Percentiles rank a stretch among this genome's conserved stretches.
Evolutionary conservation across 257 asterid species (phyloP).

Genomic region (Perilla frutescens): DNA sequence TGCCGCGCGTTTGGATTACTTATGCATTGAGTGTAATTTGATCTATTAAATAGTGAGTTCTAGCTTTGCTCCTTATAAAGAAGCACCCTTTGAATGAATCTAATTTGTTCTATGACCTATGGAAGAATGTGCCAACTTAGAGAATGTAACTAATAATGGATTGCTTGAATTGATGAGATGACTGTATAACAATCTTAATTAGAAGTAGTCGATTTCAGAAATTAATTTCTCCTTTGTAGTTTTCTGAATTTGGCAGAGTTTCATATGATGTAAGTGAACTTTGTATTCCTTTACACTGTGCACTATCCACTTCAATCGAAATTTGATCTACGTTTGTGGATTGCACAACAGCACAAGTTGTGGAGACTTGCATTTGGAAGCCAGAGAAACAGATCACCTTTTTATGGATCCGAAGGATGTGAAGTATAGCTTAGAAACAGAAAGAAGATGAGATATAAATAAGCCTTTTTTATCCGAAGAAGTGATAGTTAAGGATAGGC

Average conservation of each 20-base stretch:
- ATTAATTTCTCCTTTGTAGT: not conserved
- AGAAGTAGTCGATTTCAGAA: not conserved
- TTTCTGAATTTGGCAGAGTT: slow-evolving; percentile 26
- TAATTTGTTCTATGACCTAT: not conserved
- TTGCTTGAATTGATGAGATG: not conserved
- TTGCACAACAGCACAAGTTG: not conserved
- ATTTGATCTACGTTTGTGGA: not conserved
- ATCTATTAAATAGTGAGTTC: not conserved
- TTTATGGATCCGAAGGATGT: not conserved
- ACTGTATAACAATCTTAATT: not conserved
- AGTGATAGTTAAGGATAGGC: not conserved
- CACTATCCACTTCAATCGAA: not conserved
- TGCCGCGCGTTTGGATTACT: not conserved
- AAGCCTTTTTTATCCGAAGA: not conserved
- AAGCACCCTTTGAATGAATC: not conserved
- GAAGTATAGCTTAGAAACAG: slow-evolving; percentile 5
- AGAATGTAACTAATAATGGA: not conserved
- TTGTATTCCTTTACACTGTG: not conserved
- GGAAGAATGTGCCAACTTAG: slow-evolving; percentile 4
- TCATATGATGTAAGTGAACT: not conserved
- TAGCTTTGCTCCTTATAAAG: slow-evolving; percentile 21
- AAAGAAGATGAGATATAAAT: not conserved
- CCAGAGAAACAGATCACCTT: not conserved
- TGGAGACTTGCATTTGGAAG: not conserved
- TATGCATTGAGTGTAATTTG: not conserved